Percentiles rank a stretch among this genome's conserved stretches.
Evolutionary conservation across 1,139 yeast species (phyloP).

Genomic region (Kluyveromyces sp.): DNA sequence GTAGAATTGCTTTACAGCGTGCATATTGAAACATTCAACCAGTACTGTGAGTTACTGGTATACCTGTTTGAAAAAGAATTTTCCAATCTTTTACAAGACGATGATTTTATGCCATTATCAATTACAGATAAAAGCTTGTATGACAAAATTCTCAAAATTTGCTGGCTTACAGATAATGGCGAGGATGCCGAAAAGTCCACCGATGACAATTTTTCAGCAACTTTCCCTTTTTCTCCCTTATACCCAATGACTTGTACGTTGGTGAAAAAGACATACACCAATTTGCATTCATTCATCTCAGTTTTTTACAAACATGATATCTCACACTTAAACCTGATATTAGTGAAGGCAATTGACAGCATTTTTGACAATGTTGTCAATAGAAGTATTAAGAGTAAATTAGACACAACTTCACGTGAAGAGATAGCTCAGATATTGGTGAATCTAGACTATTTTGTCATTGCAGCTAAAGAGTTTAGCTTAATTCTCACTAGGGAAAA

Average conservation of each 20-base stretch:
- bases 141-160: conserved; percentile 51
- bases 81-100: conserved; percentile 56
- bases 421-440: conserved; percentile 84
- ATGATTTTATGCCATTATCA: conserved; percentile 82
- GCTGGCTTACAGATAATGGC: conserved; percentile 57
- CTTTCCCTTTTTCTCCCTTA: conserved; percentile 81
- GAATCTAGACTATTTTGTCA: conserved; percentile 76
- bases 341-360: conserved; percentile 58
- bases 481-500: conserved; percentile 34
- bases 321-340: conserved; percentile 39
- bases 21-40: conserved; percentile 50
- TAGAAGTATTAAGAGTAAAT: conserved; percentile 54
- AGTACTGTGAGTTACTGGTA: conserved; percentile 50
- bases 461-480: conserved; percentile 42
- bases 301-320: conserved; percentile 51
- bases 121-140: conserved; percentile 55
- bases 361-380: conserved; percentile 67
- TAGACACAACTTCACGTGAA: conserved; percentile 73
- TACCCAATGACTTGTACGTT: conserved; percentile 82
- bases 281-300: conserved; percentile 54
- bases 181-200: conserved; percentile 36
- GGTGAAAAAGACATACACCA: conserved; percentile 55
- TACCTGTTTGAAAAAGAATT: conserved; percentile 57
- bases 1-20: conserved; percentile 56
- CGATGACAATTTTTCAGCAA: conserved; percentile 49